Conservation (phyloP, 495 filamentous ascomycete genomes). For the Patellaria atrata region DNA sequence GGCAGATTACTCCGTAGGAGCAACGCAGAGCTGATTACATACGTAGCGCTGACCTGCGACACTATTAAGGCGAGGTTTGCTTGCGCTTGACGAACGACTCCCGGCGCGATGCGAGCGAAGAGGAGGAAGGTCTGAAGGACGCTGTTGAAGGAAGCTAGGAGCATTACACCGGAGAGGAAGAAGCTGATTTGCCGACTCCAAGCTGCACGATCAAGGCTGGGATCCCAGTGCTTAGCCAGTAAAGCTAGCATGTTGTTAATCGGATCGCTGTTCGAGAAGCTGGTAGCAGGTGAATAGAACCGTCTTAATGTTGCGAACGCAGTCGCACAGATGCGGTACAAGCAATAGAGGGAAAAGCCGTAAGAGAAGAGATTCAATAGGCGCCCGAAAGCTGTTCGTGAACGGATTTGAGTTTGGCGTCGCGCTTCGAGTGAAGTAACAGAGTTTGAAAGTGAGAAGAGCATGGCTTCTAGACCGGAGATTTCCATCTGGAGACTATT, state of each 20-base stretch:
- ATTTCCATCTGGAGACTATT: slow-evolving; percentile 58
- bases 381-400: slow-evolving; percentile 46
- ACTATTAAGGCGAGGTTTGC: slow-evolving; percentile 59
- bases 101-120: slow-evolving; percentile 54
- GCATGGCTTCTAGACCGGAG: slow-evolving; percentile 63
- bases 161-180: slow-evolving; percentile 60
- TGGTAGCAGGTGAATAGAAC: slow-evolving; percentile 32
- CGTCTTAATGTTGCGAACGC: slow-evolving; percentile 45
- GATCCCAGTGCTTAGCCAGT: slow-evolving; percentile 56
- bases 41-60: slow-evolving; percentile 62
- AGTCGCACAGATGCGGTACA: slow-evolving; percentile 60
- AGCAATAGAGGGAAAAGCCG: slow-evolving; percentile 57
- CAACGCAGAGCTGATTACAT: slow-evolving; percentile 62
- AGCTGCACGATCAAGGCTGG: slow-evolving; percentile 51
- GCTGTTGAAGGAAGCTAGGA: slow-evolving; percentile 58
- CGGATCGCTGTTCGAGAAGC: slow-evolving; percentile 55
- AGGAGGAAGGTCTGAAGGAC: slow-evolving; percentile 63
- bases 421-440: slow-evolving; percentile 43
- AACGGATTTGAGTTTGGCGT: slow-evolving; percentile 42
- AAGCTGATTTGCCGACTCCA: slow-evolving; percentile 71
- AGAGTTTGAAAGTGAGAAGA: slow-evolving; percentile 45
- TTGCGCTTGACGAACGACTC: slow-evolving; percentile 42
- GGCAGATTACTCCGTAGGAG: slow-evolving; percentile 61
- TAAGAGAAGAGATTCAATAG: slow-evolving; percentile 41
- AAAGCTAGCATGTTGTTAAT: slow-evolving; percentile 65